Evolutionary conservation across 345 rosid genomes (phyloP).

Genomic region (Cardamine occulta): DNA sequence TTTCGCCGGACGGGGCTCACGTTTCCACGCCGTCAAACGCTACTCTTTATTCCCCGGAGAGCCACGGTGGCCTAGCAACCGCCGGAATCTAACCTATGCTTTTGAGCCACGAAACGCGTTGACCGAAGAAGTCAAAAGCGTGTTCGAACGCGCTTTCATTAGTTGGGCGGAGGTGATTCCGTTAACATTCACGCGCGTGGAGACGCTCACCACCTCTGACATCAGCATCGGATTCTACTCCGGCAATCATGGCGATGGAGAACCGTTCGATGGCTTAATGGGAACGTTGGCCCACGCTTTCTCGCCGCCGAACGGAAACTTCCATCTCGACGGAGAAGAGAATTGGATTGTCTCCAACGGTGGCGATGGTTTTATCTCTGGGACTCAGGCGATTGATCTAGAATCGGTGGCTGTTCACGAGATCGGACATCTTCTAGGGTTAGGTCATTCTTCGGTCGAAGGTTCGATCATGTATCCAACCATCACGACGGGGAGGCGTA

Average conservation of each 20-base stretch:
- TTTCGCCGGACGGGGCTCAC: conserved; percentile 23
- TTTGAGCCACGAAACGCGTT: conserved; percentile 55
- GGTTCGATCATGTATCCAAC: conserved; percentile 84
- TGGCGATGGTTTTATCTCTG: conserved; percentile 20
- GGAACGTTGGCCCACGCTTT: conserved; percentile 94
- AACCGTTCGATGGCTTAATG: conserved; percentile 77
- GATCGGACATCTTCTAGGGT: conserved; percentile 87
- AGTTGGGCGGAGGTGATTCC: conserved; percentile 77
- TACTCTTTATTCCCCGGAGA: conserved; percentile 70
- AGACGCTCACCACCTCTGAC: conserved; percentile 49
- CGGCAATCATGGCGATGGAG: conserved; percentile 93
- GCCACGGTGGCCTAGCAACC: conserved; percentile 68
- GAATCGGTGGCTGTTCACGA: conserved; percentile 95
- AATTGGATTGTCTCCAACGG: conserved; percentile 61
- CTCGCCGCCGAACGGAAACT: conserved; percentile 74
- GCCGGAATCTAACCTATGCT: conserved; percentile 61
- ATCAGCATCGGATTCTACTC: conserved; percentile 67
- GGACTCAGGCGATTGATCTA: conserved; percentile 58
- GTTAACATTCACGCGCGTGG: conserved; percentile 60
- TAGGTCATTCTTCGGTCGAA: conserved; percentile 86
- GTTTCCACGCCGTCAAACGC: conserved; percentile 60
- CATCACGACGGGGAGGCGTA: conserved; percentile 63
- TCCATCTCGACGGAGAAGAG: conserved; percentile 78
- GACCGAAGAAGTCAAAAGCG: conserved; percentile 54
- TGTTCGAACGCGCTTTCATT: conserved; percentile 72